Percentiles rank a stretch among this genome's conserved stretches.
Conservation (phyloP, 257 asterid genomes). For the Verbena officinalis region DNA sequence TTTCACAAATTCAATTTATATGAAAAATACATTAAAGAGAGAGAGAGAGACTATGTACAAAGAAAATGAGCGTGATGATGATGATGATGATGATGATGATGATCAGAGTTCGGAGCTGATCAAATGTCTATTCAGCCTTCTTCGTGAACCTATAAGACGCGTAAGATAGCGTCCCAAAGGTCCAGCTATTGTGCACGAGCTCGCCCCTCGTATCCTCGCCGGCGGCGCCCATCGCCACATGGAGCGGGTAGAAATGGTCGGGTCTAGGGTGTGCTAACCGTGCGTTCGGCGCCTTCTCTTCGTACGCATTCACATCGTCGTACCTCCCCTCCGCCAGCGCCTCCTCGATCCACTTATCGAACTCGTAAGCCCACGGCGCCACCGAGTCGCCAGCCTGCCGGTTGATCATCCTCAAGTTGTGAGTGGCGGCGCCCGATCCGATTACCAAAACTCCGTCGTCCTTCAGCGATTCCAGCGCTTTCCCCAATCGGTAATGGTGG, state of each 20-base stretch:
- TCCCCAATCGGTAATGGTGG: conserved; percentile 51
- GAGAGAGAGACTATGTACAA: no score
- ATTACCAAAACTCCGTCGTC: conserved; percentile 51
- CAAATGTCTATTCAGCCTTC: not conserved
- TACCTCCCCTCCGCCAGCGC: conserved; percentile 50
- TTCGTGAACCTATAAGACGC: conserved; percentile 52
- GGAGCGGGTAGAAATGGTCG: conserved; percentile 64
- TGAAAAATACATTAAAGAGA: no score
- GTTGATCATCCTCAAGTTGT: conserved; percentile 40
- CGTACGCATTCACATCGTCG: conserved; percentile 50
- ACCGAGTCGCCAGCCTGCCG: conserved; percentile 29
- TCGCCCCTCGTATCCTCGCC: conserved; percentile 51
- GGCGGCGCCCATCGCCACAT: conserved; percentile 73
- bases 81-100: not conserved
- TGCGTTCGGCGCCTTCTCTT: conserved; percentile 55
- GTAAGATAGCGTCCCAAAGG: conserved; percentile 48
- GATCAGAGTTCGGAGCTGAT: not conserved
- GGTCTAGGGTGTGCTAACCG: conserved; percentile 54
- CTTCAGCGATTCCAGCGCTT: conserved; percentile 46
- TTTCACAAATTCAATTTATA: no score
- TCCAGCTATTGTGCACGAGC: conserved; percentile 64
- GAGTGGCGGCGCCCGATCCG: conserved; percentile 60
- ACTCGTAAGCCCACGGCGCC: conserved; percentile 50
- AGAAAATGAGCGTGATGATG: not conserved
- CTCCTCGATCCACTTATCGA: conserved; percentile 51